Evolutionary conservation across 108 stramenopile species (phyloP), one percentile per base, ranked within the genome.

Genomic region (Cylindrotheca fusiformis): DNA sequence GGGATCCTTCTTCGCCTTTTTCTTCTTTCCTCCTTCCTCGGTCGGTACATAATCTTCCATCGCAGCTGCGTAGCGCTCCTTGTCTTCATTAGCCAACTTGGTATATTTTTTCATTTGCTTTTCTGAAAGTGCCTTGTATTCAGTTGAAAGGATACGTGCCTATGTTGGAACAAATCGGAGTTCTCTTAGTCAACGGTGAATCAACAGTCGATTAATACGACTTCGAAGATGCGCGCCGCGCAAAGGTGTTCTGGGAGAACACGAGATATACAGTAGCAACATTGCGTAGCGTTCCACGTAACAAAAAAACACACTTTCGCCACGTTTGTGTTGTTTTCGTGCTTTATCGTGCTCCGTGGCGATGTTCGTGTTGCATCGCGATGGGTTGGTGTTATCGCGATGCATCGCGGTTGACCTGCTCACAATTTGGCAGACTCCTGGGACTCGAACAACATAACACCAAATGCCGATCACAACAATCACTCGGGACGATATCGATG

Each of bases 31-130:
- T 46, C 65, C 74, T 32, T 85, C 85, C 18, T 85, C 88, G 33
- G 73, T 63, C 8, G 89, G 90, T 20, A 81, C 81, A 70, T 94
- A 94, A 44, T 70, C 63, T 54, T 87, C 82, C 92, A 90, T 90
- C 52, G 87, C 88, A 48, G 84, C 86, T 55, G 90, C 81, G 70
- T 90, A 94, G n/a, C 92, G 78, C 10, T 76, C 52, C 75, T 90
- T 90, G 72, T 94, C 92, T 41, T 77, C 68, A 47, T 85, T 81
- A 10, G 91, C 91, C 60, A 82, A 83, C 48, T 83, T 83, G n/a
- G 80, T 74, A 86, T 87, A 93, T 36, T 81, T 81, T 58, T 82
- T 77, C 62, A 69, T 72, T 52, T 94, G 87, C 72, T 85, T 86
- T 1, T 80, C 69, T 3, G 69, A 52, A 14, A 88, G 75, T 53